Conservation (phyloP, 768 basidiomycete species). For the Boletus rufocinnamomeus region DNA sequence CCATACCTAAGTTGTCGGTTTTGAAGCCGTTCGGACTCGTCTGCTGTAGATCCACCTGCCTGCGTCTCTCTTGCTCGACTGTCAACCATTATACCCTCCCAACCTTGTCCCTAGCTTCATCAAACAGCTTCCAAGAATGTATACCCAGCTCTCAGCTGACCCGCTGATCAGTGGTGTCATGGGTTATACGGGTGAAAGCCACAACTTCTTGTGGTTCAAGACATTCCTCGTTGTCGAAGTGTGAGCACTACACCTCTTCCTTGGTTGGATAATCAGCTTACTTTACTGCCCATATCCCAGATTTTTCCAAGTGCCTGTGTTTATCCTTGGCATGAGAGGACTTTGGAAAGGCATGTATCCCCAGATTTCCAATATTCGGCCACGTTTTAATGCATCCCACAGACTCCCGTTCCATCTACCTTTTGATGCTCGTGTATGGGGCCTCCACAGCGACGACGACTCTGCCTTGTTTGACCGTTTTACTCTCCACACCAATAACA, state of each 20-base stretch:
- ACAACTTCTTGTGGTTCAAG: slow-evolving; percentile 60
- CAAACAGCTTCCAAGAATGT: slow-evolving; percentile 46
- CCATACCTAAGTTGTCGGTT: not conserved
- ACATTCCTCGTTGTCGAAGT: slow-evolving; percentile 62
- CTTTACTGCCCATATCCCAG: slow-evolving; percentile 22
- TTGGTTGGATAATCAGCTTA: not conserved
- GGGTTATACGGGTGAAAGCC: slow-evolving; percentile 40
- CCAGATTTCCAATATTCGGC: not conserved
- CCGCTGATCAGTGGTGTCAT: slow-evolving; percentile 60
- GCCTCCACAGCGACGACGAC: slow-evolving; percentile 80
- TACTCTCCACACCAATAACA: slow-evolving; percentile 55
- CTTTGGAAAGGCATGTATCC: slow-evolving; percentile 52
- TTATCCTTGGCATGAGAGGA: slow-evolving; percentile 64
- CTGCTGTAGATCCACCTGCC: slow-evolving; percentile 59
- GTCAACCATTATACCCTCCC: slow-evolving; percentile 65
- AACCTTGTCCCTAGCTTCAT: slow-evolving; percentile 50
- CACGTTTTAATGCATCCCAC: slow-evolving; percentile 2
- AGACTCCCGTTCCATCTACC: slow-evolving; percentile 57
- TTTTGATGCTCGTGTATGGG: slow-evolving; percentile 69
- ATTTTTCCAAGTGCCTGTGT: slow-evolving; percentile 75
- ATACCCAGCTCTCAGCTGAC: slow-evolving; percentile 62
- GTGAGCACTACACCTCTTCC: slow-evolving; percentile 39
- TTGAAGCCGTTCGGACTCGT: not conserved
- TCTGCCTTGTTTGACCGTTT: slow-evolving; percentile 62
- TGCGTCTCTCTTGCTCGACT: slow-evolving; percentile 67